Percentiles rank a stretch among this genome's conserved stretches.
phyloP scores from a whole-genome alignment of 345 rosid species.

The Psidium friedrichsthalianum region DNA sequence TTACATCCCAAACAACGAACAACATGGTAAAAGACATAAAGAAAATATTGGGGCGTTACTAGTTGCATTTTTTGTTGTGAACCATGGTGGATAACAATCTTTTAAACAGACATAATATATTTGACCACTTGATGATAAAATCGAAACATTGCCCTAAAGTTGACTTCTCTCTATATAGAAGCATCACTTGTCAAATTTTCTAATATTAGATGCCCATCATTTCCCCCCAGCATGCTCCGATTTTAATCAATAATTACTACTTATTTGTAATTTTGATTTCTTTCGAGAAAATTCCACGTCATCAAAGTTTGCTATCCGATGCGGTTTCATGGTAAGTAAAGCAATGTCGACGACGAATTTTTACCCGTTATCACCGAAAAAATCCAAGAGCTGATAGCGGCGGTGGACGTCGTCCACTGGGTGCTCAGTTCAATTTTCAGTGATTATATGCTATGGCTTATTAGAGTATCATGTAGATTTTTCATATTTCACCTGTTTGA shows the following conservation, averaged over 20 bases:
- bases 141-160: neutral
- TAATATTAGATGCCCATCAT: neutral
- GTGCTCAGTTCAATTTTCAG: neutral
- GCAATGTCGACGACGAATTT: neutral
- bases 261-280: neutral
- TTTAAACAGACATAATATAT: neutral
- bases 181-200: neutral
- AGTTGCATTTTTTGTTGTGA: neutral
- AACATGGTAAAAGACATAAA: neutral
- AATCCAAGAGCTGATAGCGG: neutral
- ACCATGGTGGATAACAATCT: neutral
- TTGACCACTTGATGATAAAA: neutral
- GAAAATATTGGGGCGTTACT: neutral
- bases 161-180: neutral
- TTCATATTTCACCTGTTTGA: neutral
- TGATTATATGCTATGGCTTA: neutral
- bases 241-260: neutral
- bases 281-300: accelerated
- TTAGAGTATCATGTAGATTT: neutral
- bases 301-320: neutral
- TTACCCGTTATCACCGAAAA: neutral
- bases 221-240: neutral
- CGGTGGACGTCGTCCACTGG: accelerated
- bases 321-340: neutral
- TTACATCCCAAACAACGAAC: neutral